These are phyloP conservation scores for Lentinus brumalis DNA, from an alignment of 768 basidiomycete species.

Conservation along the genomic window DNA sequence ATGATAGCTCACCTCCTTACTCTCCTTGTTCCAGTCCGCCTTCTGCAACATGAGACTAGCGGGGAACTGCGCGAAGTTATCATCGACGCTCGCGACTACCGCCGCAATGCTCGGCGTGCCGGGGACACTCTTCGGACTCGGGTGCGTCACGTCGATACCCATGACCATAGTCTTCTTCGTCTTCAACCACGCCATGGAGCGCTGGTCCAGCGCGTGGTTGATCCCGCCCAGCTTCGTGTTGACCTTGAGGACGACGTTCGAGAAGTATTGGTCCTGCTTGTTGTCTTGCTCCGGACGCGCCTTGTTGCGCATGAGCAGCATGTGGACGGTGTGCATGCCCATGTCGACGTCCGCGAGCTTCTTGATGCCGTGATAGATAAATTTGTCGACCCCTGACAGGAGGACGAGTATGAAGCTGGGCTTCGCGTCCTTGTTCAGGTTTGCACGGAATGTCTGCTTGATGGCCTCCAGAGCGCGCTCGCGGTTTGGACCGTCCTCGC, in stretches of 20 bases:
- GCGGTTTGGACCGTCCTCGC: slow-evolving; percentile 40
- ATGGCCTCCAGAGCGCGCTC: slow-evolving; percentile 48
- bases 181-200: slow-evolving; percentile 63
- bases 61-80: slow-evolving; percentile 73
- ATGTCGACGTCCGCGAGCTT: slow-evolving; percentile 70
- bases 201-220: slow-evolving; percentile 66
- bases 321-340: slow-evolving; percentile 77
- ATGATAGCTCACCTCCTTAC: slow-evolving; percentile 35
- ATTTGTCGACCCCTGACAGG: slow-evolving; percentile 67
- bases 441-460: slow-evolving; percentile 28
- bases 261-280: slow-evolving; percentile 79
- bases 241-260: slow-evolving; percentile 79
- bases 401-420: slow-evolving; percentile 74
- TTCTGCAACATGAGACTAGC: slow-evolving; percentile 71
- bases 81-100: slow-evolving; percentile 76
- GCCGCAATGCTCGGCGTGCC: slow-evolving; percentile 86
- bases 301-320: slow-evolving; percentile 61
- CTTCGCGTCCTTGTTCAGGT: slow-evolving; percentile 28
- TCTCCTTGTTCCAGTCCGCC: slow-evolving; percentile 42
- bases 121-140: slow-evolving; percentile 61
- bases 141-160: slow-evolving; percentile 85
- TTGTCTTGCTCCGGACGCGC: slow-evolving; percentile 48
- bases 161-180: slow-evolving; percentile 78
- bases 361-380: slow-evolving; percentile 82
- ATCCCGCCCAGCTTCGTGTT: slow-evolving; percentile 84